These are phyloP conservation scores for Debaryomyces tyrocola DNA, from an alignment of 805 yeast genomes.

Conservation along the genomic window DNA sequence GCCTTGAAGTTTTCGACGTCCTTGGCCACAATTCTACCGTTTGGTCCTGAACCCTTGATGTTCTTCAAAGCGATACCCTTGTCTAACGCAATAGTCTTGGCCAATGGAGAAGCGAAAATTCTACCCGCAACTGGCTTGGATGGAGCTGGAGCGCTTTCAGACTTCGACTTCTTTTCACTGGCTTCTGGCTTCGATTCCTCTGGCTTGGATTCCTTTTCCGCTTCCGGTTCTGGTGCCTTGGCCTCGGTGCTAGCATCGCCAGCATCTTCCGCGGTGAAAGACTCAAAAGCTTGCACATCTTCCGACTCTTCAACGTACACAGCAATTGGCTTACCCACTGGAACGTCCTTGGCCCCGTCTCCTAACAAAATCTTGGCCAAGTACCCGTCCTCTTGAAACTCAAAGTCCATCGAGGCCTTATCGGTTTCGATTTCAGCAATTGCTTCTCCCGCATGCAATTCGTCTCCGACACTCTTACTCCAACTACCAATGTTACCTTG, in stretches of 20 bases:
- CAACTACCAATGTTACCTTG: conserved; percentile 89
- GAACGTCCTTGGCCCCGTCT: conserved; percentile 85
- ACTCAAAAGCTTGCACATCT: conserved; percentile 86
- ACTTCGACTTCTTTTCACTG: conserved; percentile 22
- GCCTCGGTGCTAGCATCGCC: conserved; percentile 50
- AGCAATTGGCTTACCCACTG: conserved; percentile 95
- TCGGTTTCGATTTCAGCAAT: conserved; percentile 97
- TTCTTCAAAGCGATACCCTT: conserved; percentile 84
- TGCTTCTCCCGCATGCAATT: conserved; percentile 86
- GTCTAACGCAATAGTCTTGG: conserved; percentile 90
- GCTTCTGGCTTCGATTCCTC: conserved; percentile 30
- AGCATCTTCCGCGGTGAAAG: conserved; percentile 82
- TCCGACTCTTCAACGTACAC: conserved; percentile 86
- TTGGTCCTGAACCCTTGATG: conserved; percentile 91
- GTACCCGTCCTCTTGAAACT: conserved; percentile 95
- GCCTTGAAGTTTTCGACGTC: conserved; percentile 79
- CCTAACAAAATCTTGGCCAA: conserved; percentile 83
- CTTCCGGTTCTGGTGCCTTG: conserved; percentile 28
- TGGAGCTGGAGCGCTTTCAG: conserved; percentile 33
- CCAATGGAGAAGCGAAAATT: conserved; percentile 92
- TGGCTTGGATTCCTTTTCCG: conserved; percentile 21
- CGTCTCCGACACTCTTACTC: conserved; percentile 89
- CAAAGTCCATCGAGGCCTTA: conserved; percentile 97
- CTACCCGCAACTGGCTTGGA: conserved; percentile 54
- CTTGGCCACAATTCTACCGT: conserved; percentile 87